A percentile compares a stretch with the other conserved stretches of the same genome.
Evolutionary conservation across 78 protist genomes (phyloP).

Genomic region (Emiliania huxleyi): DNA sequence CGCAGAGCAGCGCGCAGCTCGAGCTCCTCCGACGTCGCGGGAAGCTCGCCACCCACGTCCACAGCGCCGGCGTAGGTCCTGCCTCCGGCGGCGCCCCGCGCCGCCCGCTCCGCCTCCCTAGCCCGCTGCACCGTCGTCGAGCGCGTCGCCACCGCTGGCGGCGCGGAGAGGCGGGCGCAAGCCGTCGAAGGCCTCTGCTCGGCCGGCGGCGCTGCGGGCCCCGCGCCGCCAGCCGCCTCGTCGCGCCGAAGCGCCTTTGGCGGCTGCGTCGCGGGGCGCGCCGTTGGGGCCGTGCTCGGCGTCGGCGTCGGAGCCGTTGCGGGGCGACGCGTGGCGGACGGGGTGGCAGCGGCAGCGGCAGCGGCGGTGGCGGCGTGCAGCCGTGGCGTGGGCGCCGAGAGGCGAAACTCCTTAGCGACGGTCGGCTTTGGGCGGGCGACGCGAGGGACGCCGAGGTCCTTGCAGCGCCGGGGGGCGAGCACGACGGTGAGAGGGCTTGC

Average conservation of each 20-base stretch:
- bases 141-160: background rate
- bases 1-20: background rate
- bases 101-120: background rate
- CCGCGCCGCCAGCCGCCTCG: background rate
- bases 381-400: background rate
- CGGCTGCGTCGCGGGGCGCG: too few species aligned
- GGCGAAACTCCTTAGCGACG: background rate
- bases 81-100: background rate
- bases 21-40: background rate
- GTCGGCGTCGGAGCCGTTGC: background rate
- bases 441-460: constrained; percentile 26
- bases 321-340: background rate
- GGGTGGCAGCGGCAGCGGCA: background rate
- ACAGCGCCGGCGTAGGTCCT: too few species aligned
- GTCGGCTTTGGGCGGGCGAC: background rate
- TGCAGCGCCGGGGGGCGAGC: too few species aligned
- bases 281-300: background rate
- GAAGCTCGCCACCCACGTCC: background rate
- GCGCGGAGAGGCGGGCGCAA: background rate
- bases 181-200: background rate
- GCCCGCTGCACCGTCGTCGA: background rate
- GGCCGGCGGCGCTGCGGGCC: background rate
- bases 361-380: background rate
- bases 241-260: too few species aligned
- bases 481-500: too few species aligned